Percentiles rank a stretch among this genome's conserved stretches.
Conservation (phyloP, 139 green algal species). For the Closterium sp. region DNA sequence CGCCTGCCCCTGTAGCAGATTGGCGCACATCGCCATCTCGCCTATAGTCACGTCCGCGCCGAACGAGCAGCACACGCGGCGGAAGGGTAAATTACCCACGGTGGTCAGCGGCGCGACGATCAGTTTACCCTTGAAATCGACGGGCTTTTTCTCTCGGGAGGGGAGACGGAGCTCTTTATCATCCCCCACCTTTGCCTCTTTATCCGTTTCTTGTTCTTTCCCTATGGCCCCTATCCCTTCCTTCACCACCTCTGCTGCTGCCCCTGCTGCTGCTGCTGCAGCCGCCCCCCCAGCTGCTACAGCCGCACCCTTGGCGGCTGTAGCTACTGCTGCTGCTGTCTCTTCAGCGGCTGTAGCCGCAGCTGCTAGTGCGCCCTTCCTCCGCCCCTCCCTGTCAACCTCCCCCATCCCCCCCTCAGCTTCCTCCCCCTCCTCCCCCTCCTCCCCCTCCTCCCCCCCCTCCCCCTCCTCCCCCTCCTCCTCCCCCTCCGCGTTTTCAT, state of each 20-base stretch:
- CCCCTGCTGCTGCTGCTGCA: not conserved
- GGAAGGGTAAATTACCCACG: slow-evolving; percentile 92
- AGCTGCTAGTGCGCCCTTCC: slow-evolving; percentile 1
- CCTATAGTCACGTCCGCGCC: slow-evolving; percentile 86
- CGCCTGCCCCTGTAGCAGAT: slow-evolving; percentile 78
- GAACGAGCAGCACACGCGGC: slow-evolving; percentile 81
- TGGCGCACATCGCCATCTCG: slow-evolving; percentile 95
- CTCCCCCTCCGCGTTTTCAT: not conserved
- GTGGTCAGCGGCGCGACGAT: slow-evolving; percentile 96
- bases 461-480: not conserved
- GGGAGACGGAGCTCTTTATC: slow-evolving; percentile 7
- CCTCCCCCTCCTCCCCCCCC: not conserved
- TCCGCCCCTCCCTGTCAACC: not conserved
- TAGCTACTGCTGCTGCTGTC: not conserved
- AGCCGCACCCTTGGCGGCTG: not conserved
- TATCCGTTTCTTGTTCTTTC: not conserved
- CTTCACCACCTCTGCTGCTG: not conserved
- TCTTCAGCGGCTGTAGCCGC: too few species aligned
- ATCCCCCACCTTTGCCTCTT: slow-evolving; percentile 25
- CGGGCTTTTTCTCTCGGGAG: slow-evolving; percentile 37
- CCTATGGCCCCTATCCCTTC: not conserved
- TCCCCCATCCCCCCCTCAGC: not conserved
- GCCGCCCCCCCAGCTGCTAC: not conserved
- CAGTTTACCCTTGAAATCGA: slow-evolving; percentile 84
- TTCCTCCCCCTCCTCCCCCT: not conserved